These are phyloP conservation scores for Fraxinus dipetala DNA, from an alignment of 305 asterid genomes.

Conservation along the genomic window DNA sequence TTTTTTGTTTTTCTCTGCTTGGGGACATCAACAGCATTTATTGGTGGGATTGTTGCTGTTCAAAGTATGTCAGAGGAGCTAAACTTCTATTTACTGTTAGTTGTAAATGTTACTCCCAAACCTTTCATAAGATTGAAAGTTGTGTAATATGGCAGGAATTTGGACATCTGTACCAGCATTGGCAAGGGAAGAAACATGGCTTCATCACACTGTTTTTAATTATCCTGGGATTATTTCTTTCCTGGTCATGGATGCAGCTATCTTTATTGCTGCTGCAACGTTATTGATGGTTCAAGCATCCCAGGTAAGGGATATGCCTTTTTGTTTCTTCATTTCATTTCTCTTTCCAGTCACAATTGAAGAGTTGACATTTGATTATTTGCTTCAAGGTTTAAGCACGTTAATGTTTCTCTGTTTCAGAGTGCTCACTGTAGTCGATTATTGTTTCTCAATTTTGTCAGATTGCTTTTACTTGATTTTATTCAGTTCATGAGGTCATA, in stretches of 20 bases:
- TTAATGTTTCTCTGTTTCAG: background rate
- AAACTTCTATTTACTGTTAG: slow-evolving; percentile 22
- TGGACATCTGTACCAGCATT: slow-evolving; percentile 56
- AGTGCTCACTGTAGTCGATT: background rate
- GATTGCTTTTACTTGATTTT: too few relatives aligned
- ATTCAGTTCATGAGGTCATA: too few relatives aligned
- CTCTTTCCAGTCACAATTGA: background rate
- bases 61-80: slow-evolving; percentile 60
- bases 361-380: background rate
- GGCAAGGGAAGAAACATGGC: slow-evolving; percentile 61
- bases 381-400: background rate
- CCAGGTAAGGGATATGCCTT: slow-evolving; percentile 54
- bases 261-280: slow-evolving; percentile 57
- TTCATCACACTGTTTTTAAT: slow-evolving; percentile 43
- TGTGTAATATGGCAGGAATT: slow-evolving; percentile 54
- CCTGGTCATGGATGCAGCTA: slow-evolving; percentile 62
- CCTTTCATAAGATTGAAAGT: slow-evolving; percentile 15
- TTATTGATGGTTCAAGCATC: slow-evolving; percentile 55
- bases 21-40: slow-evolving; percentile 64
- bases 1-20: slow-evolving; percentile 68
- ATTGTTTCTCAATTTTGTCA: too few relatives aligned
- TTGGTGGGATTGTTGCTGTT: slow-evolving; percentile 55
- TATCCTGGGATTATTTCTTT: slow-evolving; percentile 74
- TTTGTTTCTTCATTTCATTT: slow-evolving; percentile 8
- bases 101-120: slow-evolving; percentile 7